Conservation (phyloP, 2,329 filamentous ascomycete species). For the Diplodia mutila region DNA sequence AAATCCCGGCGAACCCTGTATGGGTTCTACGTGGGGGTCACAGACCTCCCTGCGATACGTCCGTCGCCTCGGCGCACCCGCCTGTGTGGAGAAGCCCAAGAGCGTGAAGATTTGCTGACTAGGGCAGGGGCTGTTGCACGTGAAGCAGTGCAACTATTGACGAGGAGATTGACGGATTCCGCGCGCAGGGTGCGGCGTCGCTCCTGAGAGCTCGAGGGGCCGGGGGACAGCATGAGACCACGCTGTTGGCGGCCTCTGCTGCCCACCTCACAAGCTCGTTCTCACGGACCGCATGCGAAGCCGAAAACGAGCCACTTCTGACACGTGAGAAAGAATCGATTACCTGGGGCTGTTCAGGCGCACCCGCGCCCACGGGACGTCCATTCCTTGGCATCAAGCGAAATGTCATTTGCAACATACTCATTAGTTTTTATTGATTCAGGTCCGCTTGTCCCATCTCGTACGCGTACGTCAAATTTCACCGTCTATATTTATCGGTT, state of each 20-base stretch:
- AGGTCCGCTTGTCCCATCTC: constrained; percentile 7
- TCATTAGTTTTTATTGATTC: constrained; percentile 23
- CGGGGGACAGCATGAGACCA: constrained; percentile 1
- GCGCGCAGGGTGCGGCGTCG: constrained; percentile 13
- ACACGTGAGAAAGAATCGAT: constrained; percentile 20
- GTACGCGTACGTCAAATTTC: constrained; percentile 21
- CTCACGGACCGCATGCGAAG: neutral
- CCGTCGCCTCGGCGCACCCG: constrained; percentile 17
- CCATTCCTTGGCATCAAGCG: constrained; percentile 22
- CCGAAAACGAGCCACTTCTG: constrained; percentile 14
- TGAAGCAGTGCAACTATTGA: constrained; percentile 12
- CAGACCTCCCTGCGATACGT: constrained; percentile 7
- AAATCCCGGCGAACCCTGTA: constrained; percentile 4
- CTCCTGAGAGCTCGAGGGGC: neutral
- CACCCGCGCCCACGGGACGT: constrained; percentile 2
- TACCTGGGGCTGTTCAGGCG: constrained; percentile 21
- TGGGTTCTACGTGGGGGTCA: constrained; percentile 21
- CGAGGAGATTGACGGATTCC: constrained; percentile 22
- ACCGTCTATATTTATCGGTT: constrained; percentile 9
- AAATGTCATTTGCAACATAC: constrained; percentile 20
- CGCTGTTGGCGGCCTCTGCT: constrained; percentile 1
- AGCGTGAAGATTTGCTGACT: constrained; percentile 23
- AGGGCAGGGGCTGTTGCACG: constrained; percentile 14
- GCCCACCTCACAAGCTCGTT: neutral
- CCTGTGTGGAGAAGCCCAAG: constrained; percentile 22